A percentile compares a stretch with the other conserved stretches of the same genome.
phyloP scores from a whole-genome alignment of 1,139 yeast species.

The Suhomyces panamericanus region DNA sequence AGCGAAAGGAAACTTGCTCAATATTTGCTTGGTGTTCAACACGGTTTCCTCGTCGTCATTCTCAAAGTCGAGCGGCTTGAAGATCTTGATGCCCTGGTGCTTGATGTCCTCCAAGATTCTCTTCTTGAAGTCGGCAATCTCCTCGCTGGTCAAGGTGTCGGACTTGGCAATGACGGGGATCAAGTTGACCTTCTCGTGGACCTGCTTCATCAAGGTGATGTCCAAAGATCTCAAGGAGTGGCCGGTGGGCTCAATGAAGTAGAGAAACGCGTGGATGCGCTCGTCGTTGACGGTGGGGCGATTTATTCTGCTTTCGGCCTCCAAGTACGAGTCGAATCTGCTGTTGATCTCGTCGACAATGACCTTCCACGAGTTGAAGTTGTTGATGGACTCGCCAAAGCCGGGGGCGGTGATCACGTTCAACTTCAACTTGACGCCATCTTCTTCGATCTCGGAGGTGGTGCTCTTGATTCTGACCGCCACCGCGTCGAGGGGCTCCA shows the following conservation, averaged over 20 bases:
- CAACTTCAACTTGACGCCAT: constrained; percentile 83
- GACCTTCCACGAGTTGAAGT: constrained; percentile 88
- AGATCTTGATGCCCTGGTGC: constrained; percentile 73
- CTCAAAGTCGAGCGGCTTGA: constrained; percentile 76
- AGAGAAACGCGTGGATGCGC: constrained; percentile 83
- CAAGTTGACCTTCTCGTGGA: constrained; percentile 88
- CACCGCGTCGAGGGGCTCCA: constrained; percentile 14
- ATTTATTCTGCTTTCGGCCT: constrained; percentile 83
- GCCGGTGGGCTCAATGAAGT: constrained; percentile 96
- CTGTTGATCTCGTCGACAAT: constrained; percentile 85
- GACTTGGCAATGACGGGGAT: constrained; percentile 95
- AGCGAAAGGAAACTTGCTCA: constrained; percentile 84
- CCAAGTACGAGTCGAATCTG: constrained; percentile 86
- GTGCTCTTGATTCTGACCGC: constrained; percentile 66
- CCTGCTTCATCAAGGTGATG: constrained; percentile 81
- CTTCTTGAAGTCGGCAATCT: constrained; percentile 70
- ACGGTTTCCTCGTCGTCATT: constrained; percentile 86
- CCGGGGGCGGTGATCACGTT: constrained; percentile 92
- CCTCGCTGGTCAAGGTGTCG: constrained; percentile 90
- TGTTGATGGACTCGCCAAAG: constrained; percentile 89
- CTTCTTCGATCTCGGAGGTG: constrained; percentile 81
- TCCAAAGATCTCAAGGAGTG: constrained; percentile 90
- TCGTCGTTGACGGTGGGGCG: constrained; percentile 72
- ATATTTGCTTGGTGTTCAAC: constrained; percentile 63
- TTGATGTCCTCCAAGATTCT: constrained; percentile 75